A percentile compares a stretch with the other conserved stretches of the same genome.
These are phyloP conservation scores for Ichthyophthirius multifiliis DNA, from an alignment of 169 alveolate genomes.

Conservation along the genomic window DNA sequence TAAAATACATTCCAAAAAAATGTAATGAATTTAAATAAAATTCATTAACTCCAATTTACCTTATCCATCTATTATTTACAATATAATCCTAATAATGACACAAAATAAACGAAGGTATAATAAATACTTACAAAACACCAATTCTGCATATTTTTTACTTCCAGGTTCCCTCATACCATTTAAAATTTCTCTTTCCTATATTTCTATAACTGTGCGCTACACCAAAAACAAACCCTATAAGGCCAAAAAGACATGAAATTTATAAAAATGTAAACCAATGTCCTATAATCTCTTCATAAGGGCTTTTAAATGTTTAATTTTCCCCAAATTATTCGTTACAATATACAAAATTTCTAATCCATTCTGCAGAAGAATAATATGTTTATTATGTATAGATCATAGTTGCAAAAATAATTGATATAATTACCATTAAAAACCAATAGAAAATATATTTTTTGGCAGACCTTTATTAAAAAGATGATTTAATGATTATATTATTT, in stretches of 20 bases:
- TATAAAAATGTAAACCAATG: slow-evolving; percentile 23
- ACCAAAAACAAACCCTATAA: slow-evolving; percentile 30
- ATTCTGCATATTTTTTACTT: slow-evolving; percentile 2
- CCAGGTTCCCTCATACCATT: slow-evolving; percentile 24
- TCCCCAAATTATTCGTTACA: not conserved
- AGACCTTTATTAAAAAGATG: not conserved
- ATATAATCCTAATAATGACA: too few species aligned
- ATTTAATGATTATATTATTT: not conserved
- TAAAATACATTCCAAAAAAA: not conserved
- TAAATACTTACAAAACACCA: too few species aligned
- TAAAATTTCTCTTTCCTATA: not conserved
- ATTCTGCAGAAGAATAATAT: not conserved
- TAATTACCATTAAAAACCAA: slow-evolving; percentile 7
- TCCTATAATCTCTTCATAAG: slow-evolving; percentile 21
- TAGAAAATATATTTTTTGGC: slow-evolving; percentile 12
- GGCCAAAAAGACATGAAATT: slow-evolving; percentile 10
- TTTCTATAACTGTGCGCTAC: slow-evolving; percentile 31
- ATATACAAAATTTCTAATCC: not conserved
- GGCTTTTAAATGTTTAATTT: not conserved
- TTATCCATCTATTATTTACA: not conserved
- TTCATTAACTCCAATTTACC: not conserved
- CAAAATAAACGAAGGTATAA: too few species aligned
- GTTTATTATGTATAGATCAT: not conserved
- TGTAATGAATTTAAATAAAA: slow-evolving; percentile 1
- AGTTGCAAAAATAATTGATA: not conserved